Percentiles rank a stretch among this genome's conserved stretches.
phyloP scores from a whole-genome alignment of 2,329 filamentous ascomycete genomes.

The Ilyonectria sp. region DNA sequence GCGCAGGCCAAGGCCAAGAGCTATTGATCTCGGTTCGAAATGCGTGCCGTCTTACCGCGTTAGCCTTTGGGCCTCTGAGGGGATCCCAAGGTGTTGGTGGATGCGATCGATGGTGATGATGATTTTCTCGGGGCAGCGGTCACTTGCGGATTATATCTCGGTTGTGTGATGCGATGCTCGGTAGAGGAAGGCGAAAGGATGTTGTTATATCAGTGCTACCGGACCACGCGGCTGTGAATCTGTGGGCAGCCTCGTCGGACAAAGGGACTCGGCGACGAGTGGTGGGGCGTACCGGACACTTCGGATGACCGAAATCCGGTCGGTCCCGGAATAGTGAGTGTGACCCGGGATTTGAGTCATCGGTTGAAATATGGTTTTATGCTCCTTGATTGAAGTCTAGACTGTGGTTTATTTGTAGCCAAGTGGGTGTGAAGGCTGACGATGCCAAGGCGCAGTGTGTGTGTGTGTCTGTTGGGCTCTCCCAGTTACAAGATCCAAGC shows the following conservation, averaged over 20 bases:
- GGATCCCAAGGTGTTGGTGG: conserved; percentile 13
- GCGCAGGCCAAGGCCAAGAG: conserved; percentile 25
- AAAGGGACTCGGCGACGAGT: conserved; percentile 12
- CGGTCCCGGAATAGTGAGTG: conserved; percentile 13
- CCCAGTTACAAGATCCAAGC: conserved; percentile 7
- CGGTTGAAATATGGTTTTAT: neutral
- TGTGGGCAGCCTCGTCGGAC: conserved; percentile 17
- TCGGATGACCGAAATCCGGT: conserved; percentile 10
- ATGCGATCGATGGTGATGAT: neutral
- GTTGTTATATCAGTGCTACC: conserved; percentile 8
- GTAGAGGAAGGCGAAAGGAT: neutral
- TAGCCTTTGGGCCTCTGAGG: conserved; percentile 8
- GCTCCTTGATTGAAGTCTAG: neutral
- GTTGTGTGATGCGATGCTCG: neutral
- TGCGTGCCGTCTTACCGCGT: conserved; percentile 26
- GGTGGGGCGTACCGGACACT: neutral
- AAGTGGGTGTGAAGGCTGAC: conserved; percentile 5
- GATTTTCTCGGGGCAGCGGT: neutral
- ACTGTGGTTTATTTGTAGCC: no score
- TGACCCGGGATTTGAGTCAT: conserved; percentile 5
- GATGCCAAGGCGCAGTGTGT: neutral
- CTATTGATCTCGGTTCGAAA: conserved; percentile 5
- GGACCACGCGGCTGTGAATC: conserved; percentile 5
- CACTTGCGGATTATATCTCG: neutral
- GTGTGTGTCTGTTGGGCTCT: conserved; percentile 6